Conservation (phyloP, 495 filamentous ascomycete genomes). For the Xylaria telfairii region DNA sequence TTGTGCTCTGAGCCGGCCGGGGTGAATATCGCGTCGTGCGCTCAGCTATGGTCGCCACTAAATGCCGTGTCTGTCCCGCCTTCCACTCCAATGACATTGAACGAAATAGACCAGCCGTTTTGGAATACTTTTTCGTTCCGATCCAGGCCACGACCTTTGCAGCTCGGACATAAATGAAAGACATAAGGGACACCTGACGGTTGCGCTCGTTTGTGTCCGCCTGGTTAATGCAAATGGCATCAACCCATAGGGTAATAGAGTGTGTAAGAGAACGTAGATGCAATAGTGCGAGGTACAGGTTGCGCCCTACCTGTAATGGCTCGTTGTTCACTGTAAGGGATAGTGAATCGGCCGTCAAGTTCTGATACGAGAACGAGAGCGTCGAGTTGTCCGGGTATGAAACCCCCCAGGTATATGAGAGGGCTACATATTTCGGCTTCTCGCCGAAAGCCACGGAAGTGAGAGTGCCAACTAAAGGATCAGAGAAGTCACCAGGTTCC, state of each 20-base stretch:
- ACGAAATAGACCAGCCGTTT: background rate
- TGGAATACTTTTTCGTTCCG: background rate
- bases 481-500: background rate
- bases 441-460: background rate
- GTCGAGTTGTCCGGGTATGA: constrained; percentile 1
- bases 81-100: background rate
- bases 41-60: background rate
- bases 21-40: background rate
- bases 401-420: background rate
- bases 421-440: background rate
- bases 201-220: background rate
- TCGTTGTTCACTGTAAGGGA: background rate
- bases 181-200: background rate
- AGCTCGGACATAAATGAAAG: background rate
- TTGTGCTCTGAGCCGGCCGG: background rate
- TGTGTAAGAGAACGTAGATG: background rate
- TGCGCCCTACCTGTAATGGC: background rate
- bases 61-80: background rate
- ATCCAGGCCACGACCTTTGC: background rate
- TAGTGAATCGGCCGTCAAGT: background rate
- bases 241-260: background rate
- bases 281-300: background rate
- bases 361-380: background rate
- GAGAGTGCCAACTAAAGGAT: background rate
- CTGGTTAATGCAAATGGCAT: background rate